Evolutionary conservation across 2,329 filamentous ascomycete genomes (phyloP), one percentile per base, ranked within the genome.

Genomic region (Exophiala calicioides): DNA sequence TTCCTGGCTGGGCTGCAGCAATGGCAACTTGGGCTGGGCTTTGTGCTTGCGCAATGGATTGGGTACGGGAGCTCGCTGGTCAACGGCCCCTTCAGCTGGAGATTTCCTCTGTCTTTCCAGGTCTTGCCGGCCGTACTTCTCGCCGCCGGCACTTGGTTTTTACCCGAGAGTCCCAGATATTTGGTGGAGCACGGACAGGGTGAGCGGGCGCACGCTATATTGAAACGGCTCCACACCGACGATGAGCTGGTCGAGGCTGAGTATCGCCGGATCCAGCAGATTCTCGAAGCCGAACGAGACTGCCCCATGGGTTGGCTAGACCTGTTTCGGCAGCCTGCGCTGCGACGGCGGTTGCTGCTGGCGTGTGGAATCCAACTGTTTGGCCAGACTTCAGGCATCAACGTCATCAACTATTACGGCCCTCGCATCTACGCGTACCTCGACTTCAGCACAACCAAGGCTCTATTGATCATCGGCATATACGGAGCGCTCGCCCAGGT

Each of bases 391-490:
- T 72, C 69, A 18, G 74, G 74, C 7, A 70, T 72, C 45, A 75
- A 73, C 34, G 67, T 74, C 5, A 72, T 74, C 37, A 67, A 70
- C 38, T 70, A 68, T 49, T 73, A 73, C 33, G 66, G 68, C 3
- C 63, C 68, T 0, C 62, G 67, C 0, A 69, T 76, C 26, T 76
- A 76, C 54, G 58, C 61, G 9, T 64, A 69, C 3, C 64, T 76
- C 0, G 71, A 72, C 5, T 69, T 77, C 31, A 59, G 62, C 2
- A 71, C 66, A 0, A 67, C 67, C 5, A 71, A 66, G 1, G 72
- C 73, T 0, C 66, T 78, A 3, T 69, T 77, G 64, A 74, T 78
- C 36, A 71, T 76, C 50, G 75, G 74, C 3, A 70, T 78, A 52
- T 74, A 68, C 55, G 74, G 74, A 18, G 72, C 73, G 1, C 64